These are phyloP conservation scores for Stachybotrys elegans DNA, from an alignment of 2,329 filamentous ascomycete genomes.

Conservation along the genomic window DNA sequence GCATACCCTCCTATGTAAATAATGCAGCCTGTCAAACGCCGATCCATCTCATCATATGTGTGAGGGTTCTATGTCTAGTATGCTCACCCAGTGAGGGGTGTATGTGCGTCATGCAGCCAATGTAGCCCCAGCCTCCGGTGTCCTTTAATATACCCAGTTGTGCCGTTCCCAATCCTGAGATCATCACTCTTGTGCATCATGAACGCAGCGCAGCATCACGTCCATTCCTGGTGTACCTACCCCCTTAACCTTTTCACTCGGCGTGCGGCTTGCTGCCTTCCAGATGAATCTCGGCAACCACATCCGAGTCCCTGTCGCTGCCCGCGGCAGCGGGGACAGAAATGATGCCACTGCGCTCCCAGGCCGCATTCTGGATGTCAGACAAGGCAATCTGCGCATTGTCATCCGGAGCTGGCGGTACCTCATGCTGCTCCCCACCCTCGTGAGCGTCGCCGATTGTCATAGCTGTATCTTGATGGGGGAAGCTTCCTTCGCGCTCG, in stretches of 20 bases:
- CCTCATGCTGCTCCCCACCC: conserved; percentile 9
- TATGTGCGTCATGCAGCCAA: no score
- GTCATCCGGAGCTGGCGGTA: conserved; percentile 10
- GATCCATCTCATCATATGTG: no score
- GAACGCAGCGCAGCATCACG: no score
- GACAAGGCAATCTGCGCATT: conserved; percentile 11
- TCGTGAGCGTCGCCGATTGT: conserved; percentile 12
- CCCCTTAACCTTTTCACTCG: conserved; percentile 14
- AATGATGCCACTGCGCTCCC: conserved; percentile 31
- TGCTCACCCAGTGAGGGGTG: no score
- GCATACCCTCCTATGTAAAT: no score
- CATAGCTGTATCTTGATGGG: conserved; percentile 26
- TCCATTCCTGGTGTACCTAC: no score
- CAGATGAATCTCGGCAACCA: conserved; percentile 45
- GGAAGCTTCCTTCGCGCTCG: conserved; percentile 14
- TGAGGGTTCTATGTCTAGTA: no score
- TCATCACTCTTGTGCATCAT: no score
- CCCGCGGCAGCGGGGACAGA: conserved; percentile 31
- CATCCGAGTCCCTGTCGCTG: conserved; percentile 34
- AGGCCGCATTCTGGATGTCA: conserved; percentile 26
- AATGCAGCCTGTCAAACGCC: no score
- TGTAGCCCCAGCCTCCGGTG: no score
- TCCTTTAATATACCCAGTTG: no score
- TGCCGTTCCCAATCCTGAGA: no score
- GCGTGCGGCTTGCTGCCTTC: conserved; percentile 28